Conservation (phyloP, 495 filamentous ascomycete genomes). For the Neurospora sp. region DNA sequence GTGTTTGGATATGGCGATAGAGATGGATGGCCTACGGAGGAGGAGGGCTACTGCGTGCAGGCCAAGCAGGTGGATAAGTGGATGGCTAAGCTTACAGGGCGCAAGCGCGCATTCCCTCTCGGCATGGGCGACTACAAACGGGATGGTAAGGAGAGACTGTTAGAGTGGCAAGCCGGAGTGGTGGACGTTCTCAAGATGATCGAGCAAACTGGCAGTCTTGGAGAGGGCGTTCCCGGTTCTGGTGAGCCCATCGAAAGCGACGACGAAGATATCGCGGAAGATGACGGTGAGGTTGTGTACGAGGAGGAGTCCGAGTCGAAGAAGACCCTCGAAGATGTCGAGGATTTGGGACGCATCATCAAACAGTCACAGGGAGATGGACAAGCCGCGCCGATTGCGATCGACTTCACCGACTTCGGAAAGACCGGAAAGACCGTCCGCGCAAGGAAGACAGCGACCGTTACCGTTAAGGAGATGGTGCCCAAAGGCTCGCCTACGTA, state of each 20-base stretch:
- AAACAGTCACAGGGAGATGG: conserved; percentile 35
- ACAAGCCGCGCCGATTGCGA: conserved; percentile 46
- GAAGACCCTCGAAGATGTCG: conserved; percentile 58
- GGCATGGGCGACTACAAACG: conserved; percentile 80
- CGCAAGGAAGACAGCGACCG: conserved; percentile 29
- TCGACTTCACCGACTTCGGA: conserved; percentile 74
- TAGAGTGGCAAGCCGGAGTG: conserved; percentile 72
- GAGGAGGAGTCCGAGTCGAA: conserved; percentile 34
- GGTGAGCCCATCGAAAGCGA: conserved; percentile 78
- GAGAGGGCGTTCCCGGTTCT: conserved; percentile 72
- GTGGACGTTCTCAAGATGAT: conserved; percentile 57
- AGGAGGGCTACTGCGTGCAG: conserved; percentile 86
- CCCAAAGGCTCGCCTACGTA: conserved; percentile 82
- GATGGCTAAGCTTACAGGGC: conserved; percentile 83
- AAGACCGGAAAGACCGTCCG: conserved; percentile 33
- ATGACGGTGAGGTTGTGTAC: conserved; percentile 49
- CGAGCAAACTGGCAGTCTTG: conserved; percentile 50
- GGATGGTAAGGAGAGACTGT: conserved; percentile 51
- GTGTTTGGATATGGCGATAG: conserved; percentile 91
- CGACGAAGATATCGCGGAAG: conserved; percentile 51
- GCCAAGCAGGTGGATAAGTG: conserved; percentile 83
- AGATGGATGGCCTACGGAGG: conserved; percentile 82
- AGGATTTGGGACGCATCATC: conserved; percentile 67
- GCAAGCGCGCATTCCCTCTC: conserved; percentile 70
- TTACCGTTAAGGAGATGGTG: conserved; percentile 78